Evolutionary conservation across 2,329 filamentous ascomycete species (phyloP).

Genomic region (Colletotrichum shisoi): DNA sequence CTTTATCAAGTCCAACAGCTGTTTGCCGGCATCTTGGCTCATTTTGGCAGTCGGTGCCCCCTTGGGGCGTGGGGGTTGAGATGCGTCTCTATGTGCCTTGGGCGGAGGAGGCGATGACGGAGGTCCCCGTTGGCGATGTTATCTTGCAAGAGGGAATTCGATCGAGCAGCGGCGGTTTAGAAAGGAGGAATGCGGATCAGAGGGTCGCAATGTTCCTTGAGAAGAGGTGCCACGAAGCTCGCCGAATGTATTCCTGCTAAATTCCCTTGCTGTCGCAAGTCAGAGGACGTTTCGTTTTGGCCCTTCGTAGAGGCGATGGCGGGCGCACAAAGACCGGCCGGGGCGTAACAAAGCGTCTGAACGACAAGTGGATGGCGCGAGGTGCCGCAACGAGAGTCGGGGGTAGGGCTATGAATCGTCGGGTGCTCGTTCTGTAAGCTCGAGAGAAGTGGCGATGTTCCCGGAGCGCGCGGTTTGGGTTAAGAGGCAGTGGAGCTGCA

Average conservation of each 20-base stretch:
- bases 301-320: not conserved
- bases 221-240: not conserved
- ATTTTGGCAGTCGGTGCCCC: slow-evolving; percentile 30
- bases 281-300: slow-evolving; percentile 9
- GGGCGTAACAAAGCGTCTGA: slow-evolving; percentile 7
- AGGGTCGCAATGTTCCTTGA: not conserved
- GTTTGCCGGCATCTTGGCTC: slow-evolving; percentile 48
- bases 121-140: slow-evolving; percentile 17
- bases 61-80: slow-evolving; percentile 27
- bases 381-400: slow-evolving; percentile 23
- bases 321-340: slow-evolving; percentile 18
- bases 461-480: slow-evolving; percentile 13
- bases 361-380: slow-evolving; percentile 14
- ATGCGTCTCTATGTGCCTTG: slow-evolving; percentile 17
- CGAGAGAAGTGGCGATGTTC: not conserved
- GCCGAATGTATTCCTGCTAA: not conserved
- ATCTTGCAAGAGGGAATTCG: slow-evolving; percentile 13
- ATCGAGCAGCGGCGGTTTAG: not conserved
- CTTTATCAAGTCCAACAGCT: slow-evolving; percentile 59
- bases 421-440: not conserved
- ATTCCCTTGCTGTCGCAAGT: slow-evolving; percentile 1
- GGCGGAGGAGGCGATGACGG: slow-evolving; percentile 3
- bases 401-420: slow-evolving; percentile 15
- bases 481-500: slow-evolving; percentile 26
- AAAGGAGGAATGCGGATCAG: not conserved